A percentile compares a stretch with the other conserved stretches of the same genome.
Evolutionary conservation across 768 basidiomycete genomes (phyloP).

Genomic region (Boletellus ananiceps): DNA sequence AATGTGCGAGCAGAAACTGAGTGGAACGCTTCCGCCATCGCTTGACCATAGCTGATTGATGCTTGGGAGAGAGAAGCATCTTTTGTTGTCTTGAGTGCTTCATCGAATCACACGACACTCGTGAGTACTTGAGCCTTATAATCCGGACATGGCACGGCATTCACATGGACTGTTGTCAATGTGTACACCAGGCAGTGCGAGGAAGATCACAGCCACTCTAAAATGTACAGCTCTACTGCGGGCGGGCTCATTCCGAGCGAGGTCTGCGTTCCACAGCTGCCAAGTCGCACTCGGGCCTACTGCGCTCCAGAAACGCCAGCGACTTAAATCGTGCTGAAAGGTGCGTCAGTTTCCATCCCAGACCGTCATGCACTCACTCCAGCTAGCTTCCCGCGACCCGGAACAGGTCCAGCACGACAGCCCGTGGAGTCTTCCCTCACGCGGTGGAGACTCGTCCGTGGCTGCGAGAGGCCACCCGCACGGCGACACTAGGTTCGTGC

Average conservation of each 20-base stretch:
- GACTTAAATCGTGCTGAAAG: background rate
- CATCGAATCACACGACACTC: too few species aligned
- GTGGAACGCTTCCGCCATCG: too few species aligned
- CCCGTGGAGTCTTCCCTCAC: slow-evolving; percentile 2
- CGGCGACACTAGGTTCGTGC: background rate
- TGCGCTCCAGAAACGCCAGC: slow-evolving; percentile 4
- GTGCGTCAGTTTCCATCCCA: background rate
- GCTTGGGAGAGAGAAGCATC: too few species aligned
- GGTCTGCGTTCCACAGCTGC: background rate
- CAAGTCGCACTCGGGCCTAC: background rate
- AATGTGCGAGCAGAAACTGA: too few species aligned
- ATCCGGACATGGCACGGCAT: too few species aligned
- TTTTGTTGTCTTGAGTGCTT: too few species aligned
- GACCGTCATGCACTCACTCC: slow-evolving; percentile 5
- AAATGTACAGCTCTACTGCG: background rate
- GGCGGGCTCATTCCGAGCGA: background rate
- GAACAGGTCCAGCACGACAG: slow-evolving; percentile 3
- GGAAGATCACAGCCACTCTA: slow-evolving; percentile 8
- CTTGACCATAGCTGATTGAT: too few species aligned
- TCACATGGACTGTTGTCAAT: too few species aligned
- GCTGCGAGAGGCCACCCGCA: background rate
- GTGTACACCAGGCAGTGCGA: background rate
- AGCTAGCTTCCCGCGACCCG: background rate
- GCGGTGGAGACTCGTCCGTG: background rate
- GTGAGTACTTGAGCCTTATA: too few species aligned